Evolutionary conservation across 2,329 filamentous ascomycete genomes (phyloP).

Genomic region (Chaetomium globosum): DNA sequence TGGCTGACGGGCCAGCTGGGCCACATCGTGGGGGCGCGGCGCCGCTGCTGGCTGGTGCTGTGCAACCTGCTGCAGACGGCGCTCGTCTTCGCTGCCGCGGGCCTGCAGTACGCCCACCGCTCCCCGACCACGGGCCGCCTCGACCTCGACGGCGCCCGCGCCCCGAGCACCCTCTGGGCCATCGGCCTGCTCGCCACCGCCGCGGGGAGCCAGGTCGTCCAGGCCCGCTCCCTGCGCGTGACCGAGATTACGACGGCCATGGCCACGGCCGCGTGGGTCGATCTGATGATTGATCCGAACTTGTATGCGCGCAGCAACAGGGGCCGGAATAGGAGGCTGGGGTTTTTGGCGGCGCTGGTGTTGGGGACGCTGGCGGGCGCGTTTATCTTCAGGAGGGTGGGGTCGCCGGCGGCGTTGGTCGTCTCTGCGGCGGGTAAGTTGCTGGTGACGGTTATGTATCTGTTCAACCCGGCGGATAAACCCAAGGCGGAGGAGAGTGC

Average conservation of each 20-base stretch:
- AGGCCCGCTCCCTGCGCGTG: slow-evolving; percentile 56
- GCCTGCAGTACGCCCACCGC: slow-evolving; percentile 47
- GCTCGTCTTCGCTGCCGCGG: slow-evolving; percentile 57
- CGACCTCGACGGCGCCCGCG: slow-evolving; percentile 34
- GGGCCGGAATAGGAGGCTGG: slow-evolving; percentile 52
- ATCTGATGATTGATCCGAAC: slow-evolving; percentile 58
- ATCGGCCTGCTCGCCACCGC: slow-evolving; percentile 58
- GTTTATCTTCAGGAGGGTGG: slow-evolving; percentile 49
- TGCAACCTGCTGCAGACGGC: slow-evolving; percentile 59
- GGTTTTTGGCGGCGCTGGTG: slow-evolving; percentile 53
- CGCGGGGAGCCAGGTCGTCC: slow-evolving; percentile 61
- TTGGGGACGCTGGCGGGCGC: slow-evolving; percentile 57
- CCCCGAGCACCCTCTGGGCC: slow-evolving; percentile 47
- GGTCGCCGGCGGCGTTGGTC: slow-evolving; percentile 49
- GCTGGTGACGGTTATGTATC: slow-evolving; percentile 49
- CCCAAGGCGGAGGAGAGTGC: slow-evolving; percentile 20
- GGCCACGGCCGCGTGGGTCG: slow-evolving; percentile 65
- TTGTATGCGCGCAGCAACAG: slow-evolving; percentile 53
- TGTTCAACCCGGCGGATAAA: slow-evolving; percentile 48
- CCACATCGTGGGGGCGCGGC: slow-evolving; percentile 54
- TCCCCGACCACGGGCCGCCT: slow-evolving; percentile 40
- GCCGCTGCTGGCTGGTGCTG: slow-evolving; percentile 56
- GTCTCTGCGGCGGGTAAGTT: slow-evolving; percentile 52
- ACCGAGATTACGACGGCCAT: slow-evolving; percentile 67
- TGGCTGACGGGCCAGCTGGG: slow-evolving; percentile 60